Conservation (phyloP, 768 basidiomycete genomes). For the Chalciporus piperatus region DNA sequence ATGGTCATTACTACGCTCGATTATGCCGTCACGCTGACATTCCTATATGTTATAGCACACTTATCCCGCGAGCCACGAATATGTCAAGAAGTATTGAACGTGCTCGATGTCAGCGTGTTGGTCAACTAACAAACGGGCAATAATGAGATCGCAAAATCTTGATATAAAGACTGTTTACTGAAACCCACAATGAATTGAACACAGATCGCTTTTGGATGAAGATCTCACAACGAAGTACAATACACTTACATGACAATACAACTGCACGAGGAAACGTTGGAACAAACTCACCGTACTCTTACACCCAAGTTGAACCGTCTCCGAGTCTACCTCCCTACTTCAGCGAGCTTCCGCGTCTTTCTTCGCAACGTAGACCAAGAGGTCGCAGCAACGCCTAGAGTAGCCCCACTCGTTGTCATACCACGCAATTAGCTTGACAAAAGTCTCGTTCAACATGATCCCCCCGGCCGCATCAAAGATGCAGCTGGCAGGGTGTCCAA, state of each 20-base stretch:
- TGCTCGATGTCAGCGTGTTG: too few relatives aligned
- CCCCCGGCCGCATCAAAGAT: constrained; percentile 95
- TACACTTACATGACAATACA: neutral
- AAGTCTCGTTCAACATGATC: constrained; percentile 87
- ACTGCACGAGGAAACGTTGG: neutral
- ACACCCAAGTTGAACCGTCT: neutral
- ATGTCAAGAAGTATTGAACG: too few relatives aligned
- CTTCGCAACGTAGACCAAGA: constrained; percentile 77
- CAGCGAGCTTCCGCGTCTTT: constrained; percentile 53
- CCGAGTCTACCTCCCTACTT: constrained; percentile 15
- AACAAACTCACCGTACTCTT: neutral
- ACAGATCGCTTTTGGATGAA: too few relatives aligned
- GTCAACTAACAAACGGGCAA: too few relatives aligned
- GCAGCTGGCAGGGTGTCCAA: constrained; percentile 73
- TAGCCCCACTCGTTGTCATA: constrained; percentile 96
- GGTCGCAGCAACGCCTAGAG: constrained; percentile 89
- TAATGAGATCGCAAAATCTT: too few relatives aligned
- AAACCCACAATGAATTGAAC: too few relatives aligned
- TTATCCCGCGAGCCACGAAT: too few relatives aligned
- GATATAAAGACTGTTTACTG: too few relatives aligned
- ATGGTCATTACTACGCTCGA: too few relatives aligned
- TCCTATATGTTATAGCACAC: too few relatives aligned
- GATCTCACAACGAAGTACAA: neutral
- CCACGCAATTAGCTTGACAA: constrained; percentile 96
- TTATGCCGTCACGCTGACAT: too few relatives aligned